phyloP scores from a whole-genome alignment of 129 eudicot species.

The Cynara cardunculus region DNA sequence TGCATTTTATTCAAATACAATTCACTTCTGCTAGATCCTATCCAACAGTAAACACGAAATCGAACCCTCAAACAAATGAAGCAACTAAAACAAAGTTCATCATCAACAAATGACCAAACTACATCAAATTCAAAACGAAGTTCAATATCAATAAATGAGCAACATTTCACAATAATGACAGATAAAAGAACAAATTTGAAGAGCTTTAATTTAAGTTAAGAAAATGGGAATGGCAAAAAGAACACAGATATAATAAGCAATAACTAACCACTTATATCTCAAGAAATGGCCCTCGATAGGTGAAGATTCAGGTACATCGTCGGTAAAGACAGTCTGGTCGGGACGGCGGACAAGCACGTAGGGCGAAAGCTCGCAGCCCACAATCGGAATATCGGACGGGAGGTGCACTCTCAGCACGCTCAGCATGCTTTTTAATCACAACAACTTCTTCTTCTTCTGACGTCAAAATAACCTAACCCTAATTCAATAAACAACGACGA shows the following conservation, averaged over 20 bases:
- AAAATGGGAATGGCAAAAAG: background rate
- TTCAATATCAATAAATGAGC: background rate
- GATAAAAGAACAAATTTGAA: background rate
- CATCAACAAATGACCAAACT: no score
- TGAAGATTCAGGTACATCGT: conserved; percentile 57
- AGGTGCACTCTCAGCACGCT: conserved; percentile 71
- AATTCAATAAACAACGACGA: conserved; percentile 15
- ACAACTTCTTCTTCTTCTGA: background rate
- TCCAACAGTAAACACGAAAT: background rate
- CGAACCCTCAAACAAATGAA: background rate
- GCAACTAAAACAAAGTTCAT: background rate
- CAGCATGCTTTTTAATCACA: conserved; percentile 58
- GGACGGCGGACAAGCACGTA: conserved; percentile 61
- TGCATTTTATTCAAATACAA: conserved; percentile 3
- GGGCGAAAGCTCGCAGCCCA: conserved; percentile 73
- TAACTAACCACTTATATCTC: conserved; percentile 80
- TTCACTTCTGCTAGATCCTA: background rate
- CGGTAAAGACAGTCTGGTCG: conserved; percentile 44
- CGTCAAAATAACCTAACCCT: conserved; percentile 29
- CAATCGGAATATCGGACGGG: conserved; percentile 86
- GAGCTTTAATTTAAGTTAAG: background rate
- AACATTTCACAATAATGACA: background rate
- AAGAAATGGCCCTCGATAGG: conserved; percentile 75
- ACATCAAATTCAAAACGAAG: no score
- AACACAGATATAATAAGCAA: background rate